Base-by-base conservation (phyloP, 768 basidiomycete species). In the Panaeolus papilionaceus region DNA sequence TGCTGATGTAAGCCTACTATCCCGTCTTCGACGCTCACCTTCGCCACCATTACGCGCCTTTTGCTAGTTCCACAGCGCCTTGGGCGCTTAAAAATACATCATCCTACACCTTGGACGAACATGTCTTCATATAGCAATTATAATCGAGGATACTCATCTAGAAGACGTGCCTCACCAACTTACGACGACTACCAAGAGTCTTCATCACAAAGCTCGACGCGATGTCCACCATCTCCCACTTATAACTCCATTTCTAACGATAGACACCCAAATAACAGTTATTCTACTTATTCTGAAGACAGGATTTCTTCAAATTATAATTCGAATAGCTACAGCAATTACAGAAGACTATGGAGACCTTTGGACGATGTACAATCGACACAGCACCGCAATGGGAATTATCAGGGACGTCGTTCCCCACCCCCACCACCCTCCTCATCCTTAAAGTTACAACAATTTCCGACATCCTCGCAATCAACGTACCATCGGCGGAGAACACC, bases 121-220 rank as follows among this genome's bases (percentile, higher is more conserved):
- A 58, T 58, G 54, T 4, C 54, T 33, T 58, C 54, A 11, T 37
- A 58, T 33, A 58, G 16, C 28, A 58, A 58, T 58, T 37, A 33
- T 23, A 64, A n/a, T 23, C 64, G 45, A 28, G 44, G 20, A 2
- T 47, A 45, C 18, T 64, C 64, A 28, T 38, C 45, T 3, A 26
- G 37, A 51, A 45, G 64, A 33, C 64, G 64, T n/a, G 4, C 42
- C 18, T 64, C 64, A 28, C 64, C 64, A 5, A 38, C 44, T 9
- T 64, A 64, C 28, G 47, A 64, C 47, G 64, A 64, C 64, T 64
- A 64, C 38, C 26, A 47, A 8, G 63, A 26, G n/a, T 45, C 54
- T 12, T 58, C 54, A 16, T 28, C 54, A 28, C 20, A 51, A 51
- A 58, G 28, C 16, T 37, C 54, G 26, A 51, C 63, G 23, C 45